phyloP scores from a whole-genome alignment of 495 filamentous ascomycete species.

The Aspergillus cavernicola region DNA sequence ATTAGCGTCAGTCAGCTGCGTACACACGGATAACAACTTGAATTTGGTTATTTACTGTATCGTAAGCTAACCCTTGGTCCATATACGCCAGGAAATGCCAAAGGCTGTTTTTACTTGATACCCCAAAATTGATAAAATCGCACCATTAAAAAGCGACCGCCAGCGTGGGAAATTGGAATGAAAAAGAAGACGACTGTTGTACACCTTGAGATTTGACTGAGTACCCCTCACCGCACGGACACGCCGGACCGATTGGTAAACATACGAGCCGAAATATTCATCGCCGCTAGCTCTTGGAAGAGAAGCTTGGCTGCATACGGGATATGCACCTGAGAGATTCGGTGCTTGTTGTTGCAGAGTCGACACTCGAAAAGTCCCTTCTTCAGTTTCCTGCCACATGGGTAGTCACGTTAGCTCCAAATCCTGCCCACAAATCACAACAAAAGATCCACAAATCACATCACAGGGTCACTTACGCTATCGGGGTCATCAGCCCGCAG shows the following conservation, averaged over 20 bases:
- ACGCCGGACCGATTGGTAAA: constrained; percentile 68
- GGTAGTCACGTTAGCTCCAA: constrained; percentile 24
- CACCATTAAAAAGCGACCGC: constrained; percentile 9
- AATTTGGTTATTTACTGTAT: constrained; percentile 7
- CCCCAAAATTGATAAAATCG: constrained; percentile 11
- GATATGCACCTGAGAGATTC: constrained; percentile 94
- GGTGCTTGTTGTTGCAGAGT: constrained; percentile 97
- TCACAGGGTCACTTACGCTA: constrained; percentile 71
- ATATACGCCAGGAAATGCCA: constrained; percentile 26
- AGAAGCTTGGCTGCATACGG: constrained; percentile 97
- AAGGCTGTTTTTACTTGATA: constrained; percentile 19
- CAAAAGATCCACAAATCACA: constrained; percentile 4
- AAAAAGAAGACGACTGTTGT: constrained; percentile 9
- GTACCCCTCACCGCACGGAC: constrained; percentile 37
- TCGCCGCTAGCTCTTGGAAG: constrained; percentile 95
- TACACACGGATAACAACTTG: neutral
- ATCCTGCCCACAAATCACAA: neutral
- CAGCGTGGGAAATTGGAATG: constrained; percentile 6
- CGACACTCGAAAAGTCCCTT: constrained; percentile 94
- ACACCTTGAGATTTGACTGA: constrained; percentile 6
- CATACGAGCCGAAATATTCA: constrained; percentile 98
- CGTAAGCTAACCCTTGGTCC: constrained; percentile 12
- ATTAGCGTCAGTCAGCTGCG: neutral
- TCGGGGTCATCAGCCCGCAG: constrained; percentile 96
- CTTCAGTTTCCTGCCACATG: constrained; percentile 70